Evolutionary conservation across 78 protist species (phyloP), one percentile per base, ranked within the genome.

Genomic region (Dictyostelium citrinum): DNA sequence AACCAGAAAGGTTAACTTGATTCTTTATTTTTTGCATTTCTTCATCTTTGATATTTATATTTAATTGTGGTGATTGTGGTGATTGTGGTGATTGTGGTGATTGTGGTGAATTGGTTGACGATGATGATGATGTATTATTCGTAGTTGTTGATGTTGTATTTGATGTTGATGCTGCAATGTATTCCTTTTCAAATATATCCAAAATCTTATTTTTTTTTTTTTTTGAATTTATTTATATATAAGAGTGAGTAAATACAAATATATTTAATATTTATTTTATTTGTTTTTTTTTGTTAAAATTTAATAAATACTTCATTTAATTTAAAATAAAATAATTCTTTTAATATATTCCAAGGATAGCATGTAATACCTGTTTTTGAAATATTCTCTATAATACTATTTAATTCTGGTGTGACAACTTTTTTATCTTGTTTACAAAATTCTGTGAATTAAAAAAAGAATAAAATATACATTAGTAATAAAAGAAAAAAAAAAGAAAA

Each of bases 1-100:
- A 43, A 60, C 84, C 83, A 14, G 92, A 85, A 10, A 22, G 55
- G 68, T 85, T 85, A 20, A 85, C 31, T 76, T 85, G 92, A 77
- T 85, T 85, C 83, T 85, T 85, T 45, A 85, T 76, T 45, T 85
- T 85, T 58, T 37, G n/a, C 92, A 85, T 85, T 35, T 85, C 92
- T 11, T 85, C 92, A 76, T 85, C 92, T 61, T 85, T 85, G 10
- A 27, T 39, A 55, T 55, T 61, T 31, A 27, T 33, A 60, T 72
- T 84, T 29, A 37, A 68, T 27, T 14, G 71, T 27, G 72, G 39
- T 27, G 31, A 67, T 24, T 12, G 70, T n/a, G 70, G 33, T 60
- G 35, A 68, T 27, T 14, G 71, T 27, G 72, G 39, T 64, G 35
- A 33, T 58, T 51, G 70, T 35, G 84, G 39, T 35, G 84, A 45